Evolutionary conservation across 2,329 filamentous ascomycete genomes (phyloP), one percentile per base, ranked within the genome.

Genomic region (Cytospora paraplurivora): DNA sequence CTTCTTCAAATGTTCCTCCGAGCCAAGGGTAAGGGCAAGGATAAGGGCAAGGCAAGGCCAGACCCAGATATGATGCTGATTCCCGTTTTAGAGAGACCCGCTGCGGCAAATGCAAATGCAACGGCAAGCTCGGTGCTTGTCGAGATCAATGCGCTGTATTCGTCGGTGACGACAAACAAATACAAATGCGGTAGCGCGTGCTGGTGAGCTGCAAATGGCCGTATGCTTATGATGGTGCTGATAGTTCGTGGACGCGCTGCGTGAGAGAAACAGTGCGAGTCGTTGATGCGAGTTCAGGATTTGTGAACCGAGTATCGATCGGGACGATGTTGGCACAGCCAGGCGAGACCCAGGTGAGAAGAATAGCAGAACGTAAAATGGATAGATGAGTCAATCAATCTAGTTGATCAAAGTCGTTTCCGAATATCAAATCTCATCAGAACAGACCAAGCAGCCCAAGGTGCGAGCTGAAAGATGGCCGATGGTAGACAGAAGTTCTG

Each of bases 261-360:
- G 44, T 17, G n/a, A 47, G 44, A 21, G 44, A 47, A 21, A 47
- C 38, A 47, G 44, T 27, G 44, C 41, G 58, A 19, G 59, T 59
- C 50, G 65, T 57, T 66, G 64, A 60, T 55, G 64, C 61, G 66
- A 70, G 69, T 79, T 77, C 77, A 78, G 57, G 75, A 76, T 69
- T 73, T 72, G n/a, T 47, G 44, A n/a, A 47, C 44, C n/a, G n/a
- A 47, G 44, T 61, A 74, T 75, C 70, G 75, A 76, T 74, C 70
- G 75, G 76, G 79, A 79, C 76, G 73, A 76, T 71, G 70, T 63
- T 62, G 56, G 54, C 62, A 66, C 65, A 63, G 56, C 58, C 56
- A 56, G 68, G 54, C 59, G 47, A 59, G n/a, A 56, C 27, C 55
- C 55, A 37, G 41, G 2, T 54, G 71, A 72, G 68, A 68, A 69